phyloP scores from a whole-genome alignment of 1,284 basidiomycete genomes.

The Rhodotorula sp. region DNA sequence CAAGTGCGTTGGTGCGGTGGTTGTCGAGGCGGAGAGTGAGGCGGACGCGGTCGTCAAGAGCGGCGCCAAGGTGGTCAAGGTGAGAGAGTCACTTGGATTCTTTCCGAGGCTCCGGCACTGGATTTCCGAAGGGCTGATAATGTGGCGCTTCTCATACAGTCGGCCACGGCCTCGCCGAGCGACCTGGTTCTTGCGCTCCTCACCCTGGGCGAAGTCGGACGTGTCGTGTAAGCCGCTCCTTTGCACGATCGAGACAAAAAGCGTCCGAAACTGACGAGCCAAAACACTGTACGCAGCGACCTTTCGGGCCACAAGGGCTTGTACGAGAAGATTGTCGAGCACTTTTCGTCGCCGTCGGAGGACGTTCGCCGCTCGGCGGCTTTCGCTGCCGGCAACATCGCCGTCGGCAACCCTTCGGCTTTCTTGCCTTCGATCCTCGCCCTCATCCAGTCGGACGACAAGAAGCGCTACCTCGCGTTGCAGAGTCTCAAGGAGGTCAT shows the following conservation, averaged over 20 bases:
- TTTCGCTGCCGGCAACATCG: constrained; percentile 91
- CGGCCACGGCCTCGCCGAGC: constrained; percentile 64
- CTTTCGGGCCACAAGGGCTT: constrained; percentile 73
- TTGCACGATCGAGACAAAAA: background rate
- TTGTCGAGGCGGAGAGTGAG: constrained; percentile 64
- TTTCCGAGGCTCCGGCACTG: no score
- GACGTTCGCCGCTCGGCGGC: constrained; percentile 83
- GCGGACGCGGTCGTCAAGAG: constrained; percentile 66
- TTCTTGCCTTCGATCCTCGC: constrained; percentile 84
- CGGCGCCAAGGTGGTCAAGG: constrained; percentile 74
- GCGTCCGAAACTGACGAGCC: background rate
- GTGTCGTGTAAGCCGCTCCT: constrained; percentile 58
- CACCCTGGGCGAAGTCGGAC: constrained; percentile 84
- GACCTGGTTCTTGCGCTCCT: constrained; percentile 77
- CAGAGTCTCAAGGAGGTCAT: constrained; percentile 96
- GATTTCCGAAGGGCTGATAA: no score
- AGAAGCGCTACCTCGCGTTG: constrained; percentile 75
- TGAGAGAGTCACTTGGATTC: constrained; percentile 49
- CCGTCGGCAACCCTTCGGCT: constrained; percentile 80
- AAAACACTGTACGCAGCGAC: constrained; percentile 58
- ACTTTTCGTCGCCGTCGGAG: constrained; percentile 73
- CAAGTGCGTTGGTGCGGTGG: constrained; percentile 75
- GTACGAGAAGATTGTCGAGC: constrained; percentile 68
- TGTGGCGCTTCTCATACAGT: no score
- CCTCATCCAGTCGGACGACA: constrained; percentile 68